A percentile compares a stretch with the other conserved stretches of the same genome.
phyloP scores from a whole-genome alignment of 1,284 basidiomycete species.

The Melampsora americana region DNA sequence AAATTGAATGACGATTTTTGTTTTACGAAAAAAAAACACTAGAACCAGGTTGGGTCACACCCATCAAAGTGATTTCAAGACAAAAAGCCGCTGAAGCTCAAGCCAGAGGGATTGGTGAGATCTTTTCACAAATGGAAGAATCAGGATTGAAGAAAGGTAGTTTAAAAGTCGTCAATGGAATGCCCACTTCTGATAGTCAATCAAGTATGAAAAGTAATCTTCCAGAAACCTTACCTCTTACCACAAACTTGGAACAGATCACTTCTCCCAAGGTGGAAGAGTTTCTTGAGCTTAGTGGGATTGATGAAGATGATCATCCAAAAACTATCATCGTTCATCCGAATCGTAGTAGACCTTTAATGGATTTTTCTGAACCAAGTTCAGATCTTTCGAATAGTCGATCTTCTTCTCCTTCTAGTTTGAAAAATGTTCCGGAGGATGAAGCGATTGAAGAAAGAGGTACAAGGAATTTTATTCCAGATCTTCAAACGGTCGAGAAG shows the following conservation, averaged over 20 bases:
- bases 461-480: conserved; percentile 64
- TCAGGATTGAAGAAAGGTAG: neutral
- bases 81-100: conserved; percentile 12
- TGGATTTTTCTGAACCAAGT: conserved; percentile 46
- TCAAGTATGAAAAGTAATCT: neutral
- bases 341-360: conserved; percentile 68
- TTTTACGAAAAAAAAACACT: conserved; percentile 65
- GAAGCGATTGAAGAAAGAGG: conserved; percentile 15
- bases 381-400: conserved; percentile 12
- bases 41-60: neutral
- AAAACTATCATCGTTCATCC: conserved; percentile 63
- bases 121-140: conserved; percentile 1
- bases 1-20: conserved; percentile 66
- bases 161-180: conserved; percentile 6
- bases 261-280: neutral
- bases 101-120: conserved; percentile 3
- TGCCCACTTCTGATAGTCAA: neutral
- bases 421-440: conserved; percentile 7
- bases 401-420: neutral
- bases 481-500: conserved; percentile 84
- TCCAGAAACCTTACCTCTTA: neutral
- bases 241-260: neutral
- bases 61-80: neutral
- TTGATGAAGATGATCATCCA: neutral
- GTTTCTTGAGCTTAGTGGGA: neutral